phyloP scores from a whole-genome alignment of 257 asterid genomes.

The Nicotiana tabacum region DNA sequence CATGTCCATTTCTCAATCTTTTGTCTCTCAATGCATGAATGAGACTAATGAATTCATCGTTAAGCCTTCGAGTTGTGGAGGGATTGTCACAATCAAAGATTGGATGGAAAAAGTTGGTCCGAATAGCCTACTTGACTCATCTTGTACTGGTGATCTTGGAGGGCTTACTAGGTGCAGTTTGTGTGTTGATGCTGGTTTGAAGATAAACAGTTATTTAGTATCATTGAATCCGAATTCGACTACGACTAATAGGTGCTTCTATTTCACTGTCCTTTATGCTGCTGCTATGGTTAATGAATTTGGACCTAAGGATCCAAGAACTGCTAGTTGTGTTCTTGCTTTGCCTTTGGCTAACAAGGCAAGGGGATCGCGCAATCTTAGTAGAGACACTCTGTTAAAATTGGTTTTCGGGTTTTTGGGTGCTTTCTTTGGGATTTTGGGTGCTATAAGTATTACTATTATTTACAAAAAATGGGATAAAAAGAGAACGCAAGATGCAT shows the following conservation, averaged over 20 bases:
- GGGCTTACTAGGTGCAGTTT: conserved; percentile 40
- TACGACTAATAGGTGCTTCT: conserved; percentile 34
- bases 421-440: conserved; percentile 25
- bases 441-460: conserved; percentile 13
- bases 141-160: conserved; percentile 47
- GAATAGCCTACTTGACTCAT: conserved; percentile 29
- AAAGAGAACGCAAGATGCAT: conserved; percentile 22
- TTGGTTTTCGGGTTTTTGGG: conserved; percentile 36
- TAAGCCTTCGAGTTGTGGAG: conserved; percentile 39
- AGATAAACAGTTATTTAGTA: conserved; percentile 35
- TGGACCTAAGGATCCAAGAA: conserved; percentile 41
- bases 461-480: conserved; percentile 30
- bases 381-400: conserved; percentile 11
- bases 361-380: not conserved
- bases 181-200: conserved; percentile 53
- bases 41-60: conserved; percentile 33
- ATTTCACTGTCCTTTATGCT: conserved; percentile 41
- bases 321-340: conserved; percentile 48
- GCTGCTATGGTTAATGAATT: conserved; percentile 49
- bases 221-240: conserved; percentile 36
- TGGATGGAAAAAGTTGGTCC: conserved; percentile 30
- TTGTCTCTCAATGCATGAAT: conserved; percentile 35
- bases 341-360: conserved; percentile 26
- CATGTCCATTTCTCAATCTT: conserved; percentile 17
- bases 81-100: conserved; percentile 31